Base-by-base conservation (phyloP, 805 yeast species). In the Nematodospora valgi region DNA sequence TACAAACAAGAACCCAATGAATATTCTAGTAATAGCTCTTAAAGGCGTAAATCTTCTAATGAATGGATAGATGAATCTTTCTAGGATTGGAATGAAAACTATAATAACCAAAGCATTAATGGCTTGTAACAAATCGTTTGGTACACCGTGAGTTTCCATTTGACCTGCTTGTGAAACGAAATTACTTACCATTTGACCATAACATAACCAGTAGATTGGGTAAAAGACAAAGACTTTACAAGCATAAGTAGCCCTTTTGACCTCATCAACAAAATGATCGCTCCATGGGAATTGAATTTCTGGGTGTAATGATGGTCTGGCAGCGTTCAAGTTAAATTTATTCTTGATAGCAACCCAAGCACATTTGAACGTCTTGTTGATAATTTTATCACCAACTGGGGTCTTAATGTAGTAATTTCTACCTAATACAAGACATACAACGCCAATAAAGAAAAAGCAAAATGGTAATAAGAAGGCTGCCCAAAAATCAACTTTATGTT, bases 101-200 rank as follows among this genome's bases (percentile, higher is more conserved):
- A 84, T 80, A 47, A 84, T 72, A 22, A 86, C 79, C 45, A 84
- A 62, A 14, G 93, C 82, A 59, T 84, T 82, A 45, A 84, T 72
- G 51, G 78, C 80, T 58, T 78, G 82, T 66, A 84, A 72, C 48
- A 83, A 68, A 66, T 83, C 93, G 54, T 84, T 84, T 44, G 94
- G 91, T 46, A 83, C 69, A 25, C 85, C 83, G 55, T 84, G 86
- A 35, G 74, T 64, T 47, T 80, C 76, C 85, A 82, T 79, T 45
- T 73, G 70, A 38, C 79, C 83, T 26, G 89, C 86, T 54, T 81
- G 86, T 25, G 85, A 72, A 38, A 81, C 73, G 48, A 83, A 82
- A 58, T 79, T 79, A 62, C 76, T 78, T 37, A 75, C 54, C 82
- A 83, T 82, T 62, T 81, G 86, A 13, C 68, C 68, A 56, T 80